phyloP scores from a whole-genome alignment of 345 rosid species.

The Acer yangbiense region DNA sequence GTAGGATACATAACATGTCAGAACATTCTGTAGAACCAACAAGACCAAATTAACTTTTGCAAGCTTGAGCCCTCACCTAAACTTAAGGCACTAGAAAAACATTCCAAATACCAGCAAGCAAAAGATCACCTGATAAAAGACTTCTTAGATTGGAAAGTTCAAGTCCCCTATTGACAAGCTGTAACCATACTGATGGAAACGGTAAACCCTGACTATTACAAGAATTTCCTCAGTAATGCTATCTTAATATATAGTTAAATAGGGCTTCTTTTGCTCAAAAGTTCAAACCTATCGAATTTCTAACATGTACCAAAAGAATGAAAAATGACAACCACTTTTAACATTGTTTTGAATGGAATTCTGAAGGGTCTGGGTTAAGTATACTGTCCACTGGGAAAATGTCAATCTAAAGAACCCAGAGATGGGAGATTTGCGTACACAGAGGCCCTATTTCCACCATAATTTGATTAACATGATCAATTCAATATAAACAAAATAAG shows the following conservation, averaged over 20 bases:
- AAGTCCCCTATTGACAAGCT: background rate
- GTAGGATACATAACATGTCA: background rate
- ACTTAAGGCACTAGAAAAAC: background rate
- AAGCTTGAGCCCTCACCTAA: background rate
- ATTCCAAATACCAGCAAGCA: background rate
- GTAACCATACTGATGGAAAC: background rate
- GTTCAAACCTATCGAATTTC: background rate
- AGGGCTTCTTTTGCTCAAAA: background rate
- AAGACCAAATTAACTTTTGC: background rate
- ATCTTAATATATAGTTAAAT: background rate
- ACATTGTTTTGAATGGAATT: background rate
- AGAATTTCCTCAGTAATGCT: background rate
- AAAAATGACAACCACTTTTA: background rate
- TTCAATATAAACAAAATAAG: background rate
- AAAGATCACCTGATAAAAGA: background rate
- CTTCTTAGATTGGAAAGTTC: background rate
- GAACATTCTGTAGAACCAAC: background rate
- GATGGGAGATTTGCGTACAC: background rate
- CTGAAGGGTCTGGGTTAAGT: background rate
- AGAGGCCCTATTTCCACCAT: background rate
- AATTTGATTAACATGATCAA: background rate
- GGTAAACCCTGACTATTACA: background rate
- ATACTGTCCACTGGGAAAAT: background rate
- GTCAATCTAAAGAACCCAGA: background rate
- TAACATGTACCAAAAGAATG: background rate